phyloP scores from a whole-genome alignment of 257 asterid species.

The Sherardia arvensis region DNA sequence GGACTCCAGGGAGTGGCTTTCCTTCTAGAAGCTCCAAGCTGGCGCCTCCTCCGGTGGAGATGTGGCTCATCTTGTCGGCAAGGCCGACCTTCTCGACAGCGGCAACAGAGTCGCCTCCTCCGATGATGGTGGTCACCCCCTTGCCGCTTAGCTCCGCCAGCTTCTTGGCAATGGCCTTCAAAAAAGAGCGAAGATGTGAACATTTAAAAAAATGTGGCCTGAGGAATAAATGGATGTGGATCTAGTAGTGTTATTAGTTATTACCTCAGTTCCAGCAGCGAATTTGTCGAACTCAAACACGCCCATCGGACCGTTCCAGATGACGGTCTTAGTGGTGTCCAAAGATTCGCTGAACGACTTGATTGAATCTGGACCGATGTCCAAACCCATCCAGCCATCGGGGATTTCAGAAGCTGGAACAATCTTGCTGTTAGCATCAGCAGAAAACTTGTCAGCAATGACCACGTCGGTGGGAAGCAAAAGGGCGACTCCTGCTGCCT shows the following conservation, averaged over 20 bases:
- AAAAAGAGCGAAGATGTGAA: background rate
- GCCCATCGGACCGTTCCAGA: slow-evolving; percentile 94
- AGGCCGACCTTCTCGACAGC: slow-evolving; percentile 92
- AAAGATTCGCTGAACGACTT: slow-evolving; percentile 53
- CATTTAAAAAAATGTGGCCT: no score
- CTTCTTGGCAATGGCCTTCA: slow-evolving; percentile 61
- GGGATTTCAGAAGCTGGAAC: slow-evolving; percentile 78
- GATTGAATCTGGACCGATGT: slow-evolving; percentile 72
- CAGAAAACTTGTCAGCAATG: slow-evolving; percentile 65
- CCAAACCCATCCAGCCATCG: slow-evolving; percentile 90
- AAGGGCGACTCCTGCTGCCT: slow-evolving; percentile 62
- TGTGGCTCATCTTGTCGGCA: slow-evolving; percentile 92
- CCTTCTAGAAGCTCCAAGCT: slow-evolving; percentile 95
- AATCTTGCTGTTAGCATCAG: slow-evolving; percentile 76
- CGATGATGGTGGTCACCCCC: slow-evolving; percentile 86
- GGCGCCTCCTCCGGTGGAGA: slow-evolving; percentile 92
- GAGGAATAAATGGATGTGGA: background rate
- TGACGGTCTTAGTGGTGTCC: slow-evolving; percentile 58
- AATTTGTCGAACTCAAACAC: slow-evolving; percentile 82
- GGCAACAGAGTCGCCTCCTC: slow-evolving; percentile 94
- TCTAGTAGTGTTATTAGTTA: background rate
- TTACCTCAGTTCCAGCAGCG: slow-evolving; percentile 84
- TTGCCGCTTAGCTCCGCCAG: slow-evolving; percentile 82
- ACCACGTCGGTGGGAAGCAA: slow-evolving; percentile 72
- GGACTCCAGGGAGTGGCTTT: slow-evolving; percentile 73